Evolutionary conservation across 108 stramenopile genomes (phyloP).

Genomic region (Skeletonema grethae): DNA sequence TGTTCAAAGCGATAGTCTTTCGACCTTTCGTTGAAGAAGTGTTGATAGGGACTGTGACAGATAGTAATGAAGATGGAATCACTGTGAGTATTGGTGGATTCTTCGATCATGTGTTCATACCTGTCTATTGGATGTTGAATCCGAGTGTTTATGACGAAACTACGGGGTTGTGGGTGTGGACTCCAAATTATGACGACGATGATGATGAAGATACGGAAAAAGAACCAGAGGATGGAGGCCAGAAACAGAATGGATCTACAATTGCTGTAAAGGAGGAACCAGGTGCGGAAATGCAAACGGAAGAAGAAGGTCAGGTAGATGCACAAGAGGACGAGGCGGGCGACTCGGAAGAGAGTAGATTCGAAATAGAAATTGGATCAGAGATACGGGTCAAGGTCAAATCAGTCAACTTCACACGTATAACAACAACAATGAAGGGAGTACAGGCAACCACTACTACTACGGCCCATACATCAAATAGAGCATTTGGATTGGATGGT

Average conservation of each 20-base stretch:
- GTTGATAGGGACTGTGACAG: slow-evolving; percentile 64
- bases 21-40: slow-evolving; percentile 93
- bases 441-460: slow-evolving; percentile 78
- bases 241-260: slow-evolving; percentile 28
- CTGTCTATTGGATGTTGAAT: slow-evolving; percentile 86
- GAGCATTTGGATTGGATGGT: slow-evolving; percentile 25
- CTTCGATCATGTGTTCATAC: slow-evolving; percentile 88
- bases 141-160: slow-evolving; percentile 67
- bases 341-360: slow-evolving; percentile 43
- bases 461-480: slow-evolving; percentile 38
- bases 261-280: slow-evolving; percentile 7
- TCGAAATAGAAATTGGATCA: slow-evolving; percentile 84
- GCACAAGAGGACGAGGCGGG: slow-evolving; percentile 3
- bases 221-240: slow-evolving; percentile 20
- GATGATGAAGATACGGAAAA: slow-evolving; percentile 32
- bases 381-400: slow-evolving; percentile 89
- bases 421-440: slow-evolving; percentile 86
- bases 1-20: slow-evolving; percentile 84
- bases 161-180: slow-evolving; percentile 78
- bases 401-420: slow-evolving; percentile 83
- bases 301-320: slow-evolving; percentile 14
- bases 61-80: slow-evolving; percentile 74
- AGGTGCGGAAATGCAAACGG: slow-evolving; percentile 36
- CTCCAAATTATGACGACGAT: slow-evolving; percentile 64
- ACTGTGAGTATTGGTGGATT: slow-evolving; percentile 78